A percentile compares a stretch with the other conserved stretches of the same genome.
phyloP scores from a whole-genome alignment of 2,329 filamentous ascomycete species.

The Trichoderma cornu-damae region DNA sequence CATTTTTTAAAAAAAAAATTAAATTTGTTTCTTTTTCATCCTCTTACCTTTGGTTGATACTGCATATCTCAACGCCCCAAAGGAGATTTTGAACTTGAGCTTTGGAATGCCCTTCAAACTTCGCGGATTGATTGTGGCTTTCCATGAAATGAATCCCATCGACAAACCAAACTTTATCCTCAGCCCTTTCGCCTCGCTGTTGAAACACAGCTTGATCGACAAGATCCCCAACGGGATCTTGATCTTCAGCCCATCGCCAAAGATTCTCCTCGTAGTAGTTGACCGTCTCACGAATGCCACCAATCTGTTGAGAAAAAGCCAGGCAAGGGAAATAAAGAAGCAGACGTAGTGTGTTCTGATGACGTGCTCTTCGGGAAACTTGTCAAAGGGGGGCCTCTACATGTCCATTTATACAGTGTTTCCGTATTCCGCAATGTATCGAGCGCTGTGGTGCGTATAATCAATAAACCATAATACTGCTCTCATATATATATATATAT shows the following conservation, averaged over 20 bases:
- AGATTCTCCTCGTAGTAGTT: too few relatives aligned
- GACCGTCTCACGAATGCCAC: too few relatives aligned
- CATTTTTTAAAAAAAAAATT: too few relatives aligned
- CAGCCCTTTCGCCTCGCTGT: not conserved
- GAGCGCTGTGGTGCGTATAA: too few relatives aligned
- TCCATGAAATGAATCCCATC: not conserved
- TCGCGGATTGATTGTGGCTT: not conserved
- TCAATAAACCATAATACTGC: too few relatives aligned
- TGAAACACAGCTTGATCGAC: not conserved
- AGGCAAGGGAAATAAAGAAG: not conserved
- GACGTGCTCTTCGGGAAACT: too few relatives aligned
- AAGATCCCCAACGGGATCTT: not conserved
- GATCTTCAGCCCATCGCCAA: not conserved
- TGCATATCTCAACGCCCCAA: not conserved
- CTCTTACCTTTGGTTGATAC: not conserved
- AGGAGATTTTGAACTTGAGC: not conserved
- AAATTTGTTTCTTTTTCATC: not conserved
- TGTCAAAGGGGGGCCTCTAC: too few relatives aligned
- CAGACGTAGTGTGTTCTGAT: too few relatives aligned
- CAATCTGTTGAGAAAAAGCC: too few relatives aligned
- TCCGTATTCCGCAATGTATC: too few relatives aligned
- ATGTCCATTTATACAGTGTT: too few relatives aligned
- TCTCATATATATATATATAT: too few relatives aligned
- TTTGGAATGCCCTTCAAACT: not conserved
- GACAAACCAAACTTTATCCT: not conserved